Base-by-base conservation (phyloP, 1,139 yeast species). In the Hemisphaericaspora xylofermentans region DNA sequence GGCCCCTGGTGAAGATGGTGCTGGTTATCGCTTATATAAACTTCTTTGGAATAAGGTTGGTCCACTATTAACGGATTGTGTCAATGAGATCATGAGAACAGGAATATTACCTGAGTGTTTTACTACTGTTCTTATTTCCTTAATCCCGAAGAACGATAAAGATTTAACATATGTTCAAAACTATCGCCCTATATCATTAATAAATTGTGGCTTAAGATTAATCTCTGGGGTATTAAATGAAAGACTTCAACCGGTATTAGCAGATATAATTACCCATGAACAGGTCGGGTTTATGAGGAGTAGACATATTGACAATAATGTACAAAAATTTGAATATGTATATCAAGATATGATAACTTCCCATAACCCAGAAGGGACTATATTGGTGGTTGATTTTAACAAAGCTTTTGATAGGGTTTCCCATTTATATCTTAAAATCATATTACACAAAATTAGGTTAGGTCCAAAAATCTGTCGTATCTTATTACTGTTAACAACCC, bases 161-260 rank as follows among this genome's bases (percentile, higher is more conserved):
- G 25, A n/a, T 18, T 13, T 15, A 9, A 19, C 34, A 12, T n/a
- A 4, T 3, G 18, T 31, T 2, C 9, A 18, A 7, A 21, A 31
- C 8, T 31, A 18, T 19, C 19, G 25, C 5, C 34, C 34, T 2
- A 31, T 31, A 4, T 31, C 33, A 6, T 17, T 31, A 12, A 12
- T 31, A 12, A 31, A 31, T 17, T 15, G 34, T 19, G 21, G 25
- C 7, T 12, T 31, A 12, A 6, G 34, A 12, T n/a, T 18, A 2
- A 31, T 31, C 4, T 31, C 34, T 8, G 34, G 16, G 8, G 25
- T 31, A n/a, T 15, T 31, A 8, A 31, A 31, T 31, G 34, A 31
- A 9, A 6, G 34, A 13, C 15, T 29, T 4, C 33, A 29, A 16
- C 7, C 16, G 13, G 34, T n/a, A 5, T 15, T 31, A n/a, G 34